Evolutionary conservation across 2,329 filamentous ascomycete species (phyloP), one percentile per base, ranked within the genome.

Genomic region (Colletotrichum caudatum): DNA sequence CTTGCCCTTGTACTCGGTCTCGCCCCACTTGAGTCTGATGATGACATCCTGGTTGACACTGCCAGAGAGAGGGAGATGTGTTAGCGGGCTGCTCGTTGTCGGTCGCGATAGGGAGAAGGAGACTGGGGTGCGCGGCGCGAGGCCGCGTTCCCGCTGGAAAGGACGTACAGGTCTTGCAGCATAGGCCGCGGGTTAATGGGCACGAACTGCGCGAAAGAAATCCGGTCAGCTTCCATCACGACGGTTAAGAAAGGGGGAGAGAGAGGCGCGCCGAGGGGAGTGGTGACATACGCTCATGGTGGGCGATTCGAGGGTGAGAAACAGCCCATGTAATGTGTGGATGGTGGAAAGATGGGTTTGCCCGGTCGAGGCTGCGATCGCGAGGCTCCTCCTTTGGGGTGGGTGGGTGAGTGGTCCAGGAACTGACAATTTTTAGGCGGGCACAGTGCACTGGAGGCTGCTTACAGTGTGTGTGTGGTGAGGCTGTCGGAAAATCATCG

Each of bases 101-200:
- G 33, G 46, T n/a, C 51, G 37, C 5, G 65, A 29, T 64, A 61
- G 54, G 41, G 51, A 26, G 35, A 37, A 59, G 50, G 18, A 11
- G 59, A 5, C 20, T 44, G 12, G 33, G 48, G 9, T 48, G 39
- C 58, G 8, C 37, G 18, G 44, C 29, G 57, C 41, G 48, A 68
- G 18, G 50, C 37, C 61, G 33, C 35, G 51, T 57, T 39, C 54
- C 53, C 51, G 26, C 69, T 41, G 63, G 63, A n/a, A 69, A 51
- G 44, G 74, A 88, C 91, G 78, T 90, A 94, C 91, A 98, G 91
- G 80, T 91, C 91, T 86, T 98, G 94, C 81, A 99, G 92, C 89
- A 98, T 94, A 54, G 96, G 96, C 82, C 95, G 94, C 80, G 96
- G 96, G 88, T 99, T 99, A 79, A 98, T 88, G 74, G 96, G 96